phyloP scores from a whole-genome alignment of 2,329 filamentous ascomycete genomes.

The Pseudogymnoascus sp. region DNA sequence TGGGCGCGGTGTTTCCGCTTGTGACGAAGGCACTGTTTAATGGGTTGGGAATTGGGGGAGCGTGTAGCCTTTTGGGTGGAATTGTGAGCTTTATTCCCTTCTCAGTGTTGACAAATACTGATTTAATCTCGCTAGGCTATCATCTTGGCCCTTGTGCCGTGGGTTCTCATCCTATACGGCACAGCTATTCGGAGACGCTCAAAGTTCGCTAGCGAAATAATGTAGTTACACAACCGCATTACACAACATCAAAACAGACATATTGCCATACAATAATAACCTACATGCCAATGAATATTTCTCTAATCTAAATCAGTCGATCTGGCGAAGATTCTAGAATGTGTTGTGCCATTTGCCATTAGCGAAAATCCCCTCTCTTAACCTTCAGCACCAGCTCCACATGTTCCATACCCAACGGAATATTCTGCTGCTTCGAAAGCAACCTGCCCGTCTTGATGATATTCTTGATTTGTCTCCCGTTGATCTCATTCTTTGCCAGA shows the following conservation, averaged over 20 bases:
- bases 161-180: conserved; percentile 74
- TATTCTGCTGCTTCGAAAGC: conserved; percentile 20
- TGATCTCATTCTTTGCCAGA: conserved; percentile 21
- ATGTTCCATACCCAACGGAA: conserved; percentile 19
- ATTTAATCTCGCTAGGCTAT: conserved; percentile 24
- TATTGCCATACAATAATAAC: neutral
- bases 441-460: conserved; percentile 25
- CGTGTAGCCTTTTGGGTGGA: conserved; percentile 67
- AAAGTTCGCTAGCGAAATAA: conserved; percentile 50
- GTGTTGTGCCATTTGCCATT: neutral
- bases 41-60: conserved; percentile 60
- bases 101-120: neutral
- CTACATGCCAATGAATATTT: neutral
- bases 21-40: conserved; percentile 66
- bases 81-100: conserved; percentile 32
- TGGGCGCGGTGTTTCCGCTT: conserved; percentile 74
- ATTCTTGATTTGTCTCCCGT: conserved; percentile 31
- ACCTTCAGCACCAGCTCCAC: conserved; percentile 24
- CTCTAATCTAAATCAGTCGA: neutral
- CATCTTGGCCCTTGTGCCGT: conserved; percentile 71
- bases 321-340: neutral
- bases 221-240: neutral
- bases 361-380: conserved; percentile 10
- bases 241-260: neutral
- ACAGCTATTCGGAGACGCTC: conserved; percentile 66